These are phyloP conservation scores for Phytophthora pseudosyringae DNA, from an alignment of 352 stramenopile species.

Conservation along the genomic window DNA sequence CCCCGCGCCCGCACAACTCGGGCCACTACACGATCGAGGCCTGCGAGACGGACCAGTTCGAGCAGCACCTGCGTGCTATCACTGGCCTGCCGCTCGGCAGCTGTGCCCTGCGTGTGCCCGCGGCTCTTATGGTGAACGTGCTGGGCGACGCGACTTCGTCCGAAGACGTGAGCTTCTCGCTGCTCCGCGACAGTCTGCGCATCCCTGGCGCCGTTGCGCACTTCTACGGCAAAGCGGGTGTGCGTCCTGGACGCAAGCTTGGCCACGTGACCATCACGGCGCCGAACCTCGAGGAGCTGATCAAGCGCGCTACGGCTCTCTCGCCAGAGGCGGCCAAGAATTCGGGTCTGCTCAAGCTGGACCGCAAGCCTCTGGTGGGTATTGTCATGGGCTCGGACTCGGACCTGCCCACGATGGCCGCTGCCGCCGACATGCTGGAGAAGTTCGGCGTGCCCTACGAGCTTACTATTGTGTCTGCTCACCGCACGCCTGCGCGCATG, in stretches of 20 bases:
- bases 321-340: constrained; percentile 50
- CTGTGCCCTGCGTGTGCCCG: constrained; percentile 91
- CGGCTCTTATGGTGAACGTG: constrained; percentile 93
- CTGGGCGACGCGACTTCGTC: constrained; percentile 67
- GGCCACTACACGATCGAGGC: constrained; percentile 99
- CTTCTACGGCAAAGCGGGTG: constrained; percentile 96
- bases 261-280: constrained; percentile 97
- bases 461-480: constrained; percentile 98
- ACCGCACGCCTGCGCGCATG: constrained; percentile 97
- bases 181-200: constrained; percentile 64
- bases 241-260: constrained; percentile 95
- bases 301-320: constrained; percentile 65
- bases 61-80: constrained; percentile 97
- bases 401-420: constrained; percentile 97
- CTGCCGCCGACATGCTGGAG: constrained; percentile 95
- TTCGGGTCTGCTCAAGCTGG: constrained; percentile 41
- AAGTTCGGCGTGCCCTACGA: constrained; percentile 97
- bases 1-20: constrained; percentile 98
- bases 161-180: constrained; percentile 85
- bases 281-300: constrained; percentile 83
- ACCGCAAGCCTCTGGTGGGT: constrained; percentile 59
- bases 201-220: constrained; percentile 92
- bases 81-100: constrained; percentile 94
- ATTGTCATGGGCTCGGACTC: constrained; percentile 96
- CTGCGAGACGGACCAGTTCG: constrained; percentile 97